Conservation (phyloP, 148 eudicot genomes). For the Silene latifolia region DNA sequence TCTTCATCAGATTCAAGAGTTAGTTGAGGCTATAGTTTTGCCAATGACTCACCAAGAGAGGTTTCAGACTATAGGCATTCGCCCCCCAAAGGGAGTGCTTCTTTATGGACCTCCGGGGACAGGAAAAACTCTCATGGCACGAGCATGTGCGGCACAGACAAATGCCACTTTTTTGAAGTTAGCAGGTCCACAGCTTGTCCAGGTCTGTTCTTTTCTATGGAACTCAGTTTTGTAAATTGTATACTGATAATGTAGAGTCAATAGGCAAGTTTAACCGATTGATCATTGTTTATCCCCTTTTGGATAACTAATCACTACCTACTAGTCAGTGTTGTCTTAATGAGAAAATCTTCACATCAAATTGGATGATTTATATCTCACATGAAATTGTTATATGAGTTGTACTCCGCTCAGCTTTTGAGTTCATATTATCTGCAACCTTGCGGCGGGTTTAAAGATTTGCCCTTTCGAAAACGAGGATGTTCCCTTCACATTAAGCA, state of each 20-base stretch:
- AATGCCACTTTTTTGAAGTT: constrained; percentile 95
- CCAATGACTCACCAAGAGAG: constrained; percentile 97
- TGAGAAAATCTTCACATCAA: neutral
- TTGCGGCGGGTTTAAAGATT: neutral
- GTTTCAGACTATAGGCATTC: constrained; percentile 82
- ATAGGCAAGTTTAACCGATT: neutral
- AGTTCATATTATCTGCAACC: neutral
- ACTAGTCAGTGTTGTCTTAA: neutral
- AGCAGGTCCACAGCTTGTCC: constrained; percentile 98
- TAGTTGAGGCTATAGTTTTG: constrained; percentile 95
- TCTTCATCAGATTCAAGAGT: constrained; percentile 72
- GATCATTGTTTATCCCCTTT: neutral
- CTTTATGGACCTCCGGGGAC: constrained; percentile 98
- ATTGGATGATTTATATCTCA: neutral
- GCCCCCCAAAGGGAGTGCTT: constrained; percentile 97
- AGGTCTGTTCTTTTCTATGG: constrained; percentile 38
- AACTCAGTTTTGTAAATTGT: neutral
- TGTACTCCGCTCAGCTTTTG: neutral
- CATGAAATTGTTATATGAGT: neutral
- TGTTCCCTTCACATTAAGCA: neutral
- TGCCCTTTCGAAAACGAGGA: neutral
- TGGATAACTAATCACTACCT: neutral
- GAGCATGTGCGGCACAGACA: constrained; percentile 99
- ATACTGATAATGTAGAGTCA: neutral
- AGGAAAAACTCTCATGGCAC: constrained; percentile 95